These are phyloP conservation scores for Globisporangium polare DNA, from an alignment of 352 stramenopile species.

Conservation along the genomic window DNA sequence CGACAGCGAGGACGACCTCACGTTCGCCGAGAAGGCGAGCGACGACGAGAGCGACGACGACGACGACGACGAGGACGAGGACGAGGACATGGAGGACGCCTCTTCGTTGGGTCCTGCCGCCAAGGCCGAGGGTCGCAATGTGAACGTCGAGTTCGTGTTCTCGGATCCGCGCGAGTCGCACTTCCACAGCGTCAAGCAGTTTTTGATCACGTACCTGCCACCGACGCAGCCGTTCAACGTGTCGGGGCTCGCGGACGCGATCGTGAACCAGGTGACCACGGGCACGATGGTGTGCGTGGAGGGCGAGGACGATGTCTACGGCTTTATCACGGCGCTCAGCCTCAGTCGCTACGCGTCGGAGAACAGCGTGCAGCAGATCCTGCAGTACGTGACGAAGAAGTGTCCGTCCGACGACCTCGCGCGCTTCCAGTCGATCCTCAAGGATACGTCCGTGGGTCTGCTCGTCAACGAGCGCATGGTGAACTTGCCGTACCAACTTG, in stretches of 20 bases:
- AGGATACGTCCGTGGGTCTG: constrained; percentile 53
- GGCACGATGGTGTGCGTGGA: constrained; percentile 83
- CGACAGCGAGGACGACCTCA: constrained; percentile 59
- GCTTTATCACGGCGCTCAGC: constrained; percentile 82
- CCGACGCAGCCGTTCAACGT: constrained; percentile 76
- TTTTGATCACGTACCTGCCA: constrained; percentile 67
- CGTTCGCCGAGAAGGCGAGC: constrained; percentile 36
- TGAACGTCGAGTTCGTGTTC: constrained; percentile 85
- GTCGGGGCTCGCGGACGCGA: constrained; percentile 69
- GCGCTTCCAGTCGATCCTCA: constrained; percentile 62
- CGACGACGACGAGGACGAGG: constrained; percentile 52
- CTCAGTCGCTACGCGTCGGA: constrained; percentile 47
- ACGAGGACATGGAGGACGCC: constrained; percentile 44
- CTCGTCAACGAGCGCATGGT: constrained; percentile 85
- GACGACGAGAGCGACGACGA: constrained; percentile 39
- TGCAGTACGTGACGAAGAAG: constrained; percentile 77
- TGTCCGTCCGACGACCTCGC: constrained; percentile 42
- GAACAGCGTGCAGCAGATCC: constrained; percentile 64
- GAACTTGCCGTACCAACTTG: constrained; percentile 83
- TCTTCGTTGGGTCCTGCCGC: constrained; percentile 5
- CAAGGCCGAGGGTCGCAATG: constrained; percentile 23
- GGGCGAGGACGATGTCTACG: constrained; percentile 77
- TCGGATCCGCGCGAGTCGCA: constrained; percentile 73
- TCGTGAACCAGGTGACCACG: constrained; percentile 66
- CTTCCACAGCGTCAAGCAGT: constrained; percentile 88